Conservation (phyloP, 176 grass and related monocot species). For the Areca catechu region DNA sequence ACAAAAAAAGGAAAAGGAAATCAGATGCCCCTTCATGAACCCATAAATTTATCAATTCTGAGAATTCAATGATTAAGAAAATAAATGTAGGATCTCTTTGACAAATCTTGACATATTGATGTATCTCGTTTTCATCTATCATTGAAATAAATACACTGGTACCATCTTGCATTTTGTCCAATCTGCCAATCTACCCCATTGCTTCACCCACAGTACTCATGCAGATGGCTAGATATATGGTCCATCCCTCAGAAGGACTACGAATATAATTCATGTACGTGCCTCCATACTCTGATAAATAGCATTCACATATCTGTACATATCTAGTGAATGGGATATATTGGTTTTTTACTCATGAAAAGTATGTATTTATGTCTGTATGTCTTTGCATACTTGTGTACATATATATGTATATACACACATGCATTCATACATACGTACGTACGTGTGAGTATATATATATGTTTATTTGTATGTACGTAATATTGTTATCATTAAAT, state of each 20-base stretch:
- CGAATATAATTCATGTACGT: not conserved
- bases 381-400: not conserved
- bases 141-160: slow-evolving; percentile 42
- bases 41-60: slow-evolving; percentile 1
- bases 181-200: slow-evolving; percentile 21
- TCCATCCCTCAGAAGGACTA: not conserved
- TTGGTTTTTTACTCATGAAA: too few relatives aligned
- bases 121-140: slow-evolving; percentile 25
- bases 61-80: slow-evolving; percentile 48
- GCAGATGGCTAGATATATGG: not conserved
- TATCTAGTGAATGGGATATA: too few relatives aligned
- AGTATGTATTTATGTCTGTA: too few relatives aligned
- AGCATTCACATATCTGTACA: slow-evolving; percentile 3
- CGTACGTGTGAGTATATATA: not conserved
- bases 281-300: not conserved
- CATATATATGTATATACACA: not conserved
- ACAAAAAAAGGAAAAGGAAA: slow-evolving; percentile 4
- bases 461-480: not conserved
- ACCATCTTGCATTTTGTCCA: slow-evolving; percentile 24
- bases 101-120: slow-evolving; percentile 32
- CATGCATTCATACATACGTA: not conserved
- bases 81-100: slow-evolving; percentile 48
- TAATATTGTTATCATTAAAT: slow-evolving; percentile 22
- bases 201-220: not conserved
- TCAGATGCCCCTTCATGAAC: slow-evolving; percentile 7